Base-by-base conservation (phyloP, 371 early-diverging fungal species). In the Synchytrium microbalum region DNA sequence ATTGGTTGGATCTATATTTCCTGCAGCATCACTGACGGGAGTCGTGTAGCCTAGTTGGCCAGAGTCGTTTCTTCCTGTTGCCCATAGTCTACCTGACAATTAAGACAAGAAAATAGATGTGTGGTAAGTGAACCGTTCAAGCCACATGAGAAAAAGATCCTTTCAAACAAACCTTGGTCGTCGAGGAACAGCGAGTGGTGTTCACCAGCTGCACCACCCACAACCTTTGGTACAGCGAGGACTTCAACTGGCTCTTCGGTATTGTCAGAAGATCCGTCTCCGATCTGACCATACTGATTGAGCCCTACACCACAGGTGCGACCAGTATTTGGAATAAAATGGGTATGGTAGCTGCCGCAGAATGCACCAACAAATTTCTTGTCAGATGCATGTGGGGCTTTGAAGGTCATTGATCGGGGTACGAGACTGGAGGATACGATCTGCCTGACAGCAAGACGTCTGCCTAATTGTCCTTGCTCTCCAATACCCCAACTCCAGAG, bases 401-500 rank as follows among this genome's bases (percentile, higher is more conserved):
- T 59, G 64, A 74, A 80, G 26, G 70, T 78, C 52, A 78, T 64
- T 28, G 62, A 57, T 23, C 74, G 64, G 14, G 84, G 85, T 26
- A 70, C 67, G 13, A 85, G 68, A 0, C 66, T 70, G 1, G 72
- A 54, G 23, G 64, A 68, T 46, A 64, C 61, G 32, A 69, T 69
- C 26, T 68, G 66, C 1, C 84, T 65, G 23, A 59, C 55, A 26
- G 75, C 58, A 59, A 76, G 66, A 13, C 64, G 62, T 59, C 78
- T 69, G 55, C 96, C 97, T n/a, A 96, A 80, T 75, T 96, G 96
- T 67, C 82, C 86, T 70, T 91, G 93, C 68, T 95, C 91, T n/a
- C 92, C 92, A 70, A 88, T 87, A 32, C 99, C 99, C 94, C 94
- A 96, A 14, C 89, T 84, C 72, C 82, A 95, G 14, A 98, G 84